Evolutionary conservation across 2,329 filamentous ascomycete genomes (phyloP).

Genomic region (Phyllosticta capitalensis): DNA sequence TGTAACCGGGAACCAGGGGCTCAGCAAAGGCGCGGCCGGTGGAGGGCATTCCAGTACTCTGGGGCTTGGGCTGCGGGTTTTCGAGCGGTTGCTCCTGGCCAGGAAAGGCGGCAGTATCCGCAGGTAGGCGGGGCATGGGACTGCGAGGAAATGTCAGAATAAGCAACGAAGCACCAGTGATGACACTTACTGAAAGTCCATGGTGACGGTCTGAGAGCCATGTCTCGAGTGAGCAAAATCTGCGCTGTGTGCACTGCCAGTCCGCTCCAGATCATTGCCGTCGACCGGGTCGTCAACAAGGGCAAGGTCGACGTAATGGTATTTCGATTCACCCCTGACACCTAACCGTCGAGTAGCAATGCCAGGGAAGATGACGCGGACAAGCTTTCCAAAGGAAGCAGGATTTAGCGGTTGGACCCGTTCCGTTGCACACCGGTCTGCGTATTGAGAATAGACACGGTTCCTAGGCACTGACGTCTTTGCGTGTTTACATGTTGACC

Average conservation of each 20-base stretch:
- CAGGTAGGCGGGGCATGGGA: constrained; percentile 36
- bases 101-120: constrained; percentile 41
- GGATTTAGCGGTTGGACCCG: constrained; percentile 92
- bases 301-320: constrained; percentile 66
- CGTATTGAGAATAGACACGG: constrained; percentile 91
- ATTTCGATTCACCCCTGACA: constrained; percentile 94
- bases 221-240: constrained; percentile 17
- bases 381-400: constrained; percentile 94
- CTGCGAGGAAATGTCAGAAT: constrained; percentile 16
- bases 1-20: constrained; percentile 34
- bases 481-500: constrained; percentile 60
- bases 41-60: constrained; percentile 30
- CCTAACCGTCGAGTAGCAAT: constrained; percentile 87
- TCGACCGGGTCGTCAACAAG: constrained; percentile 35
- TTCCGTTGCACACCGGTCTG: constrained; percentile 82
- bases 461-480: constrained; percentile 85
- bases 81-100: constrained; percentile 17
- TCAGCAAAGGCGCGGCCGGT: constrained; percentile 38
- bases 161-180: not conserved
- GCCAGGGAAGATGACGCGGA: constrained; percentile 90
- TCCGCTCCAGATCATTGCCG: constrained; percentile 7
- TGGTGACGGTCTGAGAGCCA: constrained; percentile 21
- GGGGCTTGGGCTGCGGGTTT: constrained; percentile 21
- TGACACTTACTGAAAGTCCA: constrained; percentile 26
- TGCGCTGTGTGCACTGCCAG: constrained; percentile 9